Percentiles rank a stretch among this genome's conserved stretches.
These are phyloP conservation scores for Fraxinus velutina DNA, from an alignment of 305 asterid genomes.

Conservation along the genomic window DNA sequence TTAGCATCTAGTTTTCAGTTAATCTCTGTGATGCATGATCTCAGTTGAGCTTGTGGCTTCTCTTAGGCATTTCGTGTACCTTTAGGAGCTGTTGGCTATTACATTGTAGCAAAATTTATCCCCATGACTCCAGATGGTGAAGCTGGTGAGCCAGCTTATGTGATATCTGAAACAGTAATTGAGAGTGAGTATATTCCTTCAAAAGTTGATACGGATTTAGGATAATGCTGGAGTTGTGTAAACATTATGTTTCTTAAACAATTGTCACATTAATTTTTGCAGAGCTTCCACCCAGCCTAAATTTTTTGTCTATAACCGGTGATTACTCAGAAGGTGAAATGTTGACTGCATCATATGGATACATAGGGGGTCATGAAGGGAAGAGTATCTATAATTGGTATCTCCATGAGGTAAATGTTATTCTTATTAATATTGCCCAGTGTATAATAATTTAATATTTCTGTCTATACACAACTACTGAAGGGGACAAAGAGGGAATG, in stretches of 20 bases:
- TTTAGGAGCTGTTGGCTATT: constrained; percentile 88
- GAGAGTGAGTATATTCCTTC: constrained; percentile 59
- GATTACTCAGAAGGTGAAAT: constrained; percentile 84
- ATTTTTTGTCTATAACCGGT: constrained; percentile 87
- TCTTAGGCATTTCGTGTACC: constrained; percentile 86
- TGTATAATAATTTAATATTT: neutral
- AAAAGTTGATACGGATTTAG: constrained; percentile 8
- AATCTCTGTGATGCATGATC: constrained; percentile 16
- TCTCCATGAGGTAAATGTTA: constrained; percentile 67
- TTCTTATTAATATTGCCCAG: neutral
- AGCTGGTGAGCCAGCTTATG: constrained; percentile 92
- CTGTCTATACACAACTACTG: constrained; percentile 1
- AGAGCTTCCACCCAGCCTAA: constrained; percentile 97
- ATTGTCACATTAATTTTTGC: constrained; percentile 28
- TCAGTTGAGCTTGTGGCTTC: constrained; percentile 24
- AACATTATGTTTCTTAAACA: neutral
- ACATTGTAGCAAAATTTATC: constrained; percentile 74
- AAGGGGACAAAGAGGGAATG: constrained; percentile 16
- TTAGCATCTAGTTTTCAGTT: constrained; percentile 18
- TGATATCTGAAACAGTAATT: constrained; percentile 61
- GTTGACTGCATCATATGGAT: constrained; percentile 93
- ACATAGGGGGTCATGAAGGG: constrained; percentile 98
- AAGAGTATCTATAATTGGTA: constrained; percentile 82
- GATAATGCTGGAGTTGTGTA: neutral
- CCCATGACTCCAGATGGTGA: constrained; percentile 99